Evolutionary conservation across 768 basidiomycete genomes (phyloP).

Genomic region (Scleroderma bovista): DNA sequence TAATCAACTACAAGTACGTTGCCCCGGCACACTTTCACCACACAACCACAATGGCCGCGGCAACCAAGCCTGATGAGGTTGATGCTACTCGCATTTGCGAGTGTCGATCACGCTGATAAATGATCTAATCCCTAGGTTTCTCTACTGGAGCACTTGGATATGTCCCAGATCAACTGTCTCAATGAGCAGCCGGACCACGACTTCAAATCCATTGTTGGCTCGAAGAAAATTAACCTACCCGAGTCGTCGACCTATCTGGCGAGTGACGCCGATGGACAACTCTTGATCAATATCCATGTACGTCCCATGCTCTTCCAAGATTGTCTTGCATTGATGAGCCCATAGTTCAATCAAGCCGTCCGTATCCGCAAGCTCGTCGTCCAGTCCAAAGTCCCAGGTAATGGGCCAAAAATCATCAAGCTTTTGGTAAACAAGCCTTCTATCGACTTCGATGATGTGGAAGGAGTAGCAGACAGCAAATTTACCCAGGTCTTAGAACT

Average conservation of each 20-base stretch:
- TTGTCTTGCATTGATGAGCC: background rate
- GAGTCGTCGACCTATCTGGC: constrained; percentile 39
- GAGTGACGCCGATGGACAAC: constrained; percentile 71
- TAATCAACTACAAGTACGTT: no score
- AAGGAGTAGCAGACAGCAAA: constrained; percentile 42
- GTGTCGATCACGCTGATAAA: background rate
- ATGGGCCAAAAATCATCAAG: constrained; percentile 59
- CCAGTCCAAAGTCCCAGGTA: constrained; percentile 30
- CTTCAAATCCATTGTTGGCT: constrained; percentile 44
- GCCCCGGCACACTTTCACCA: no score
- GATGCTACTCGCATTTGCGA: constrained; percentile 6
- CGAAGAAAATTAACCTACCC: constrained; percentile 41
- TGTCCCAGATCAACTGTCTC: constrained; percentile 58
- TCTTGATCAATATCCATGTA: constrained; percentile 63
- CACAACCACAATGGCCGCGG: background rate
- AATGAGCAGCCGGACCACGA: constrained; percentile 55
- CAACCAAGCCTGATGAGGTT: constrained; percentile 26
- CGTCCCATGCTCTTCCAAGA: constrained; percentile 18
- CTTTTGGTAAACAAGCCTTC: constrained; percentile 54
- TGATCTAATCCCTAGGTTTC: constrained; percentile 35
- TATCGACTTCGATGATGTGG: constrained; percentile 63
- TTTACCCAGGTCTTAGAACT: constrained; percentile 57
- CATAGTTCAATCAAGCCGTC: constrained; percentile 66
- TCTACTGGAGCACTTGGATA: constrained; percentile 53
- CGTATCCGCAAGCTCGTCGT: constrained; percentile 57